Evolutionary conservation across 305 asterid species (phyloP), one percentile per base, ranked within the genome.

Genomic region (Coffea humblotiana): DNA sequence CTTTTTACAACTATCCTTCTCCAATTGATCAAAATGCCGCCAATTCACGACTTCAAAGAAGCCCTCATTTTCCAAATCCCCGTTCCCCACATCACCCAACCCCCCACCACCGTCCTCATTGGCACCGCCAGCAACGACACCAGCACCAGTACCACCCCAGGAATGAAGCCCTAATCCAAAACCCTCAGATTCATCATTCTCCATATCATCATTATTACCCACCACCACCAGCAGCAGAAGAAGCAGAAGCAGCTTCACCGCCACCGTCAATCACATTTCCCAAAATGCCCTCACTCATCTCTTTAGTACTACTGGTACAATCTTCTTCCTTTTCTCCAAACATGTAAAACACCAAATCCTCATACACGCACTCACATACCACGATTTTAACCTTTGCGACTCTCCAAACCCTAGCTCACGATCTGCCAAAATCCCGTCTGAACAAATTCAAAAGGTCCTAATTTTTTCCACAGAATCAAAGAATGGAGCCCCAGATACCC

Each of bases 131-230:
- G 43, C 43, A 40, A 3, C 43, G 6, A 5, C 61, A 19, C 21
- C 7, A 9, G 25, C 68, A 8, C 25, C 48, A 51, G 70, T 2
- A 21, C 14, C 18, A 23, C 18, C 49, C 71, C 71, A 27, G 74
- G 23, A 56, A 27, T 65, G 48, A 77, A 80, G 78, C 72, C 73
- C 79, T 56, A 79, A 32, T 27, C 71, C 81, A 79, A 81, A 83
- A 80, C 85, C 88, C 88, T 76, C 91, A 75, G 92, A 79, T 76
- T 84, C 91, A 60, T 88, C 93, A 79, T 86, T 86, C 77, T 88
- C 92, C 91, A 89, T 87, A 47, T 80, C 89, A 78, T 78, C 89
- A 54, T 79, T n/a, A n/a, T 15, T 88, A n/a, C n/a, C 32, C 32
- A 32, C 32, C 32, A 54, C 78, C 35, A 15, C 6, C 66, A 23